phyloP scores from a whole-genome alignment of 2,329 filamentous ascomycete genomes.

The Sarocladium oryzae region DNA sequence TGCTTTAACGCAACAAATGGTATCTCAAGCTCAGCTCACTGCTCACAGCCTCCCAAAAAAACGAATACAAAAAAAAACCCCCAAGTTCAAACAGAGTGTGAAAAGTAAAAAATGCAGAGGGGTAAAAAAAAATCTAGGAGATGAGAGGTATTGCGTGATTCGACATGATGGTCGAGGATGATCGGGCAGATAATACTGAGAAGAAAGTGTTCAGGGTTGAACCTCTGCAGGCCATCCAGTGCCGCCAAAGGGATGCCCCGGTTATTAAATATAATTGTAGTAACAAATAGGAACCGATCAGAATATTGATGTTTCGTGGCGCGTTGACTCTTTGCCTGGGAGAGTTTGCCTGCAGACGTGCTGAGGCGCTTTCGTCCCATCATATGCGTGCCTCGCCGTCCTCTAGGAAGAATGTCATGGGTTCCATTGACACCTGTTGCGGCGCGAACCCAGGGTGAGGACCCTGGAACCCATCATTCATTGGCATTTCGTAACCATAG shows the following conservation, averaged over 20 bases:
- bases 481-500: conserved; percentile 11
- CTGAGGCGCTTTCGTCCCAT: background rate
- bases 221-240: background rate
- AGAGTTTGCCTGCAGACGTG: too few relatives aligned
- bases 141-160: background rate
- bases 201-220: too few relatives aligned
- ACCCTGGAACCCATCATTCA: conserved; percentile 11
- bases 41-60: background rate
- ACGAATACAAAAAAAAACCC: background rate
- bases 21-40: background rate
- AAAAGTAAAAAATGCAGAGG: background rate
- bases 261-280: background rate
- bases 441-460: conserved; percentile 8
- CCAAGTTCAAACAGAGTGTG: too few relatives aligned
- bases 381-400: conserved; percentile 12
- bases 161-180: background rate
- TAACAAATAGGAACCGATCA: background rate
- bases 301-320: background rate
- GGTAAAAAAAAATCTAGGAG: background rate
- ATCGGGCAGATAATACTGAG: too few relatives aligned
- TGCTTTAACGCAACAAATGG: conserved; percentile 7
- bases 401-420: conserved; percentile 15
- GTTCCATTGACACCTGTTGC: conserved; percentile 11
- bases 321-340: too few relatives aligned
- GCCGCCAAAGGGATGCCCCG: background rate